Percentiles rank a stretch among this genome's conserved stretches.
phyloP scores from a whole-genome alignment of 148 eudicot genomes.

The Silene latifolia region DNA sequence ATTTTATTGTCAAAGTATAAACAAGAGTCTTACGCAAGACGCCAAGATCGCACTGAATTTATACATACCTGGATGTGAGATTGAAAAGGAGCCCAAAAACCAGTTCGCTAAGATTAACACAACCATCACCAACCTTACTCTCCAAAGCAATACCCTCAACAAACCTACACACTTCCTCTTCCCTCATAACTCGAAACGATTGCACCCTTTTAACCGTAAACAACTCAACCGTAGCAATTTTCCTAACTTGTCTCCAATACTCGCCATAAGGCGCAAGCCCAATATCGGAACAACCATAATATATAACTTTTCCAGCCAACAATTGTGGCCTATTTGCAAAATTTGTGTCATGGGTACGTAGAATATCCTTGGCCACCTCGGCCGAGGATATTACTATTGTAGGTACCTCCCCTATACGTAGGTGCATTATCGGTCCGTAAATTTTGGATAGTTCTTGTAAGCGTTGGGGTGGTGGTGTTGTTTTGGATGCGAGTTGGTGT shows the following conservation, averaged over 20 bases:
- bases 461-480: slow-evolving; percentile 3
- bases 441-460: slow-evolving; percentile 14
- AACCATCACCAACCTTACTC: slow-evolving; percentile 1
- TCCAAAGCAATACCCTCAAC: slow-evolving; percentile 5
- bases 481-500: slow-evolving; percentile 23
- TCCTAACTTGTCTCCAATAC: slow-evolving; percentile 20
- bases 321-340: slow-evolving; percentile 24
- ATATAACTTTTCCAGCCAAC: slow-evolving; percentile 4
- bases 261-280: slow-evolving; percentile 24
- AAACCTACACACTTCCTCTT: slow-evolving; percentile 24
- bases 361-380: slow-evolving; percentile 17
- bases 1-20: no score
- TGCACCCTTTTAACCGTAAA: slow-evolving; percentile 22
- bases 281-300: slow-evolving; percentile 15
- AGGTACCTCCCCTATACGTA: slow-evolving; percentile 25
- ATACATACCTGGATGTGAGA: slow-evolving; percentile 25
- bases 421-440: slow-evolving; percentile 32
- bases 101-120: slow-evolving; percentile 29
- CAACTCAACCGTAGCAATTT: slow-evolving; percentile 17
- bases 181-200: slow-evolving; percentile 16
- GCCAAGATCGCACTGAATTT: no score
- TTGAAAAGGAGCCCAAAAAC: slow-evolving; percentile 18
- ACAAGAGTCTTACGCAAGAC: no score
- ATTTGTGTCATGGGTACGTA: slow-evolving; percentile 27
- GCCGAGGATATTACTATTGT: slow-evolving; percentile 24